A percentile compares a stretch with the other conserved stretches of the same genome.
phyloP scores from a whole-genome alignment of 441 rosid species.

The Corymbia calophylla region DNA sequence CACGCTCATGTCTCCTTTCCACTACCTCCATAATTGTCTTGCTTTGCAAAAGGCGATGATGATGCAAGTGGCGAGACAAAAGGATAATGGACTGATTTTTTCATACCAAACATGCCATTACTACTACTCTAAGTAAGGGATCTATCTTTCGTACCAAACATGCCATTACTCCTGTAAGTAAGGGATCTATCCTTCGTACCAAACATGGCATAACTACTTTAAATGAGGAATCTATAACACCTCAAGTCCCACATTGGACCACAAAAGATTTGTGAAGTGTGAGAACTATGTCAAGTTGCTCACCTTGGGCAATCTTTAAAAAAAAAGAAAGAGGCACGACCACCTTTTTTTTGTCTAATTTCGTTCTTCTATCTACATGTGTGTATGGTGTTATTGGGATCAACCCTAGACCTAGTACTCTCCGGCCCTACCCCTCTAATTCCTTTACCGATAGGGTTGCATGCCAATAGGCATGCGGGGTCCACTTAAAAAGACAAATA shows the following conservation, averaged over 20 bases:
- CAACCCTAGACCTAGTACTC: too few species aligned
- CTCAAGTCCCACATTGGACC: rapidly evolving
- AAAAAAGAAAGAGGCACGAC: too few species aligned
- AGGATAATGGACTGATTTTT: too few species aligned
- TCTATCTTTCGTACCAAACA: too few species aligned
- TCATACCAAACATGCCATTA: neutral
- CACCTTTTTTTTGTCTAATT: too few species aligned
- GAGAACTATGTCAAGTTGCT: neutral
- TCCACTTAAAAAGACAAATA: neutral
- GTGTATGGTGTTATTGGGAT: too few species aligned
- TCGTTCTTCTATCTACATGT: too few species aligned
- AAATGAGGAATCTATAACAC: neutral
- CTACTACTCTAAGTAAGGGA: too few species aligned
- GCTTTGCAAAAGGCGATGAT: neutral
- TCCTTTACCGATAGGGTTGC: too few species aligned
- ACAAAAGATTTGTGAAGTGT: neutral
- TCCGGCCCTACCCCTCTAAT: too few species aligned
- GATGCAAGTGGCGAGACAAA: neutral
- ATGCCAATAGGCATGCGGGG: neutral
- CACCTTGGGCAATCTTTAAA: rapidly evolving
- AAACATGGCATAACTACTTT: neutral
- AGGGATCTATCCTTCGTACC: neutral
- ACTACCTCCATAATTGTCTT: neutral
- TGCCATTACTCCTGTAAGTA: too few species aligned
- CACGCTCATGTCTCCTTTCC: neutral